These are phyloP conservation scores for Neophaeococcomyces mojaviensis DNA, from an alignment of 2,329 filamentous ascomycete genomes.

Conservation along the genomic window DNA sequence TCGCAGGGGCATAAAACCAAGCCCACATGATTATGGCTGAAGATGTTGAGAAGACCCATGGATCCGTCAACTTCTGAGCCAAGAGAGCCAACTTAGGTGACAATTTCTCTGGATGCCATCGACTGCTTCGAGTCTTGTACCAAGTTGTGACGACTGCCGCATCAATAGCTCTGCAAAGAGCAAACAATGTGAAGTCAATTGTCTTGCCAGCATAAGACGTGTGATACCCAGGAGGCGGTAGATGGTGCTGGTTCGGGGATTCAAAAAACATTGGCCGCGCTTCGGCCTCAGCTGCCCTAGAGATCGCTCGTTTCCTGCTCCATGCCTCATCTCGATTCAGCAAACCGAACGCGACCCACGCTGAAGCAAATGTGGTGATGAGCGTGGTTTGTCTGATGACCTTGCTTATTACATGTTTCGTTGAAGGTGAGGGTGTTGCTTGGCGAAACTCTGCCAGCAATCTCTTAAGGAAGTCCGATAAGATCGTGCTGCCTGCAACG, in stretches of 20 bases:
- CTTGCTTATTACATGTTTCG: slow-evolving; percentile 16
- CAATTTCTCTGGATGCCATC: slow-evolving; percentile 18
- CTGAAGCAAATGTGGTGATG: slow-evolving; percentile 39
- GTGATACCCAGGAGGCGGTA: slow-evolving; percentile 16
- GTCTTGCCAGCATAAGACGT: slow-evolving; percentile 59
- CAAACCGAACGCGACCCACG: slow-evolving; percentile 43
- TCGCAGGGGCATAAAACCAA: slow-evolving; percentile 70
- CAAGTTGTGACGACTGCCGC: slow-evolving; percentile 61
- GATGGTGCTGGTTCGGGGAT: slow-evolving; percentile 14
- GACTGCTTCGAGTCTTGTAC: slow-evolving; percentile 38
- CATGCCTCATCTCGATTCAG: slow-evolving; percentile 33
- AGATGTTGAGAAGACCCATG: slow-evolving; percentile 63
- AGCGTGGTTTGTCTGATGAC: slow-evolving; percentile 29
- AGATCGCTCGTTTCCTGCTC: slow-evolving; percentile 17
- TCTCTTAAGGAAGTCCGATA: slow-evolving; percentile 30
- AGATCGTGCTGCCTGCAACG: slow-evolving; percentile 44
- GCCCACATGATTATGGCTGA: slow-evolving; percentile 78
- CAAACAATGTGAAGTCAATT: slow-evolving; percentile 75
- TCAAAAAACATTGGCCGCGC: slow-evolving; percentile 6
- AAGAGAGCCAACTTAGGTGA: slow-evolving; percentile 33
- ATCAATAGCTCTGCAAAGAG: slow-evolving; percentile 63
- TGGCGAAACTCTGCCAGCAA: slow-evolving; percentile 22
- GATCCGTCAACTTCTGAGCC: slow-evolving; percentile 48
- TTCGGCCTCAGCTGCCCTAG: slow-evolving; percentile 11
- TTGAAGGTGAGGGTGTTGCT: slow-evolving; percentile 1